These are phyloP conservation scores for Microdochium paspali DNA, from an alignment of 2,329 filamentous ascomycete species.

Conservation along the genomic window DNA sequence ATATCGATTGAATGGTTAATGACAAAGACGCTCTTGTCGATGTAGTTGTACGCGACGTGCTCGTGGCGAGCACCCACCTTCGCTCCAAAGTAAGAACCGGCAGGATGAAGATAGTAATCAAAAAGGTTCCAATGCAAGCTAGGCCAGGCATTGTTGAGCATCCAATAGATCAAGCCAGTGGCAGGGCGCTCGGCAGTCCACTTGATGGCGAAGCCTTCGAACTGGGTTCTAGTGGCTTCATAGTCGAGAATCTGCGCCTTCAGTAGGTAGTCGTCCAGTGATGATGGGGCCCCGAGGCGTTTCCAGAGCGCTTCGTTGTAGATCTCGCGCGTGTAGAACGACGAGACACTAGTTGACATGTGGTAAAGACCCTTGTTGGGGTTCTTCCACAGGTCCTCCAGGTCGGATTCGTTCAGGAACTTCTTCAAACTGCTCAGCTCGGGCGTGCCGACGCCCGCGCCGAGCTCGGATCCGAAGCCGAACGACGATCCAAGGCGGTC, in stretches of 20 bases:
- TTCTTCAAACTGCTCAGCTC: slow-evolving; percentile 41
- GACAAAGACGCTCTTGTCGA: slow-evolving; percentile 32
- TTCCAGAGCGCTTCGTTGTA: slow-evolving; percentile 46
- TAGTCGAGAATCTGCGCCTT: slow-evolving; percentile 56
- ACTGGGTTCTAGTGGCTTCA: slow-evolving; percentile 50
- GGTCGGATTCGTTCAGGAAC: slow-evolving; percentile 40
- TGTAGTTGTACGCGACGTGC: slow-evolving; percentile 47
- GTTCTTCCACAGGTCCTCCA: slow-evolving; percentile 45
- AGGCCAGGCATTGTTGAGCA: slow-evolving; percentile 58
- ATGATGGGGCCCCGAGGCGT: slow-evolving; percentile 40
- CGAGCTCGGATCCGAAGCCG: slow-evolving; percentile 54
- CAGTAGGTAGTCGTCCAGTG: slow-evolving; percentile 46
- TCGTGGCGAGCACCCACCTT: slow-evolving; percentile 41
- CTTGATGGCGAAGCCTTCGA: slow-evolving; percentile 43
- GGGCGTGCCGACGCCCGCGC: slow-evolving; percentile 53
- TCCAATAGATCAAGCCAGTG: slow-evolving; percentile 57
- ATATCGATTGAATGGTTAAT: slow-evolving; percentile 41
- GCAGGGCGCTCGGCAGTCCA: slow-evolving; percentile 42
- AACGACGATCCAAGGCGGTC: slow-evolving; percentile 45
- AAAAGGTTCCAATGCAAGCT: slow-evolving; percentile 57
- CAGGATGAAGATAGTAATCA: slow-evolving; percentile 51
- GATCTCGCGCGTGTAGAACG: slow-evolving; percentile 44
- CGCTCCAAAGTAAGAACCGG: slow-evolving; percentile 49
- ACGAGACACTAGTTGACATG: slow-evolving; percentile 46
- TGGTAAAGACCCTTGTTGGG: slow-evolving; percentile 46